A percentile compares a stretch with the other conserved stretches of the same genome.
Evolutionary conservation across 192 early-diverging fungal species (phyloP).

Genomic region (Geranomyces michiganensis): DNA sequence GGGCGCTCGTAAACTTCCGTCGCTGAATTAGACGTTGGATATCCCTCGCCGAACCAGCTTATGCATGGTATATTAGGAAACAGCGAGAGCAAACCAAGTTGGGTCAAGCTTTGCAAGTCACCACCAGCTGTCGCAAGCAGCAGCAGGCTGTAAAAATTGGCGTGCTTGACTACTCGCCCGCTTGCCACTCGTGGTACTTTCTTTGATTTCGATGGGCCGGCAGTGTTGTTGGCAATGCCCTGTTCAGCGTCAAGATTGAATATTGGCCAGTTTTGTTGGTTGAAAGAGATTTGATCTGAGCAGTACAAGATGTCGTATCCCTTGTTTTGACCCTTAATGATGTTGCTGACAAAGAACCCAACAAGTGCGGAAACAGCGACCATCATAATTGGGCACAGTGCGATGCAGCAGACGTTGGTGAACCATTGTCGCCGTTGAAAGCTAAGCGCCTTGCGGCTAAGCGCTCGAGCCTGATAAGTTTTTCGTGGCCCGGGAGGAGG

Average conservation of each 20-base stretch:
- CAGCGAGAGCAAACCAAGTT: background rate
- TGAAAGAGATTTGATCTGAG: conserved; percentile 17
- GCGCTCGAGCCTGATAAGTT: conserved; percentile 41
- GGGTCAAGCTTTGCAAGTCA: conserved; percentile 3
- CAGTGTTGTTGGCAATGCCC: conserved; percentile 8
- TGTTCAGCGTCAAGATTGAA: conserved; percentile 32
- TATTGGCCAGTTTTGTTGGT: conserved; percentile 39
- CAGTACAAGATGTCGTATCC: conserved; percentile 48
- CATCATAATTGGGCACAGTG: conserved; percentile 68
- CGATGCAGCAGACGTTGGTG: conserved; percentile 73
- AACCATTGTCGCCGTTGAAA: conserved; percentile 74
- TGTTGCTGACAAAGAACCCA: conserved; percentile 54
- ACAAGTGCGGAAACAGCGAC: conserved; percentile 61
- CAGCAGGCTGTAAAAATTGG: conserved; percentile 30
- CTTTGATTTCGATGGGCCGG: background rate
- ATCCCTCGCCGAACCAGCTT: conserved; percentile 50
- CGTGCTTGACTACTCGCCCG: conserved; percentile 8
- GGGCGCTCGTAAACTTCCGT: conserved; percentile 24
- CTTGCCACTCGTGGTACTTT: conserved; percentile 9
- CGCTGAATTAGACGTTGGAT: conserved; percentile 16
- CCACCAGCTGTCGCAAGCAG: conserved; percentile 9
- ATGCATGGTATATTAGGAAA: conserved; percentile 36
- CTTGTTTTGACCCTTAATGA: conserved; percentile 40
- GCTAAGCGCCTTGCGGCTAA: conserved; percentile 64
- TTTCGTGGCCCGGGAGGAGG: background rate